Evolutionary conservation across 257 asterid species (phyloP), one percentile per base, ranked within the genome.

Genomic region (Solanum neorickii): DNA sequence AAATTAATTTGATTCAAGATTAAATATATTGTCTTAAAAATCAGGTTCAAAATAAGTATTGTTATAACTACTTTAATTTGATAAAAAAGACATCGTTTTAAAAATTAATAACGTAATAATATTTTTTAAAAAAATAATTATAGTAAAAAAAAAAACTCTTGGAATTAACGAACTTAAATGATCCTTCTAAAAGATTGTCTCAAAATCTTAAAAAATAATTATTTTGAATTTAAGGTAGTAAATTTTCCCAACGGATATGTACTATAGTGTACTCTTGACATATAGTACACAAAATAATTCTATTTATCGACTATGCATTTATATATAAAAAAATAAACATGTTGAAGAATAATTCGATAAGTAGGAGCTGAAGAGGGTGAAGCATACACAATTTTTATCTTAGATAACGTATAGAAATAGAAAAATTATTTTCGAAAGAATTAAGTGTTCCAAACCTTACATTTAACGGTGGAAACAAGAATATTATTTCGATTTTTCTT

Each of bases 371-470:
- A 21, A 60, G 5, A 60, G 25, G 13, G 13, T 23, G 23, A 23
- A 23, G 0, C 6, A n/a, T 23, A 9, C 1, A 0, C 0, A 7
- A 62, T 10, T 23, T 23, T 62, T 62, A 11, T 62, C 6, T 62
- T 1, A 21, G 25, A 0, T 62, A 11, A 4, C 7, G 0, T n/a
- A n/a, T 11, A 12, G 7, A n/a, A 10, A n/a, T n/a, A 62, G 5
- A 62, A n/a, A 60, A 62, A 0, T n/a, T 62, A 62, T n/a, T n/a
- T 23, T n/a, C 1, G 1, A 62, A 23, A 62, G 8, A 3, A 10
- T n/a, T n/a, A 10, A 62, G 6, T 23, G 15, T 27, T 10, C 1
- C 12, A n/a, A 5, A 62, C 6, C 1, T 62, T 62, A 62, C 25
- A 15, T n/a, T 8, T 59, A 59, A 20, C 1, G 1, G 5, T 7